These are phyloP conservation scores for Wickerhamomyces chambardii DNA, from an alignment of 805 yeast genomes.

Conservation along the genomic window DNA sequence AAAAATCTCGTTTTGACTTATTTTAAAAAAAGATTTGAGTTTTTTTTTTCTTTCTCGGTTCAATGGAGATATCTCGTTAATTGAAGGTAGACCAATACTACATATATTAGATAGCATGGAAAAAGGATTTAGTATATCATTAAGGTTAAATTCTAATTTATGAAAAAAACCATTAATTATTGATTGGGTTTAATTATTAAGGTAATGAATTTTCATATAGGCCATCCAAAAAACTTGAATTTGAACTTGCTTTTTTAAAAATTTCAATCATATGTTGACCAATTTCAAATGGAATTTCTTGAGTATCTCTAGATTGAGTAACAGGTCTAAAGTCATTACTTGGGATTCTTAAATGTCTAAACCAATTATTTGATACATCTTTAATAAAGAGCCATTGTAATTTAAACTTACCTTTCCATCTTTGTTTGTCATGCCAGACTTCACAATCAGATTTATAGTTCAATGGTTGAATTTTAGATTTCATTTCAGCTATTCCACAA, in stretches of 20 bases:
- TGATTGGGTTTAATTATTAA: too few species aligned
- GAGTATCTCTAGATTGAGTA: constrained; percentile 54
- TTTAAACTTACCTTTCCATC: constrained; percentile 44
- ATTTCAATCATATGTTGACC: constrained; percentile 39
- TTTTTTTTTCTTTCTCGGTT: too few species aligned
- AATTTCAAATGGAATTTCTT: constrained; percentile 40
- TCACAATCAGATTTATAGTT: constrained; percentile 23
- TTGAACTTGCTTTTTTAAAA: constrained; percentile 19
- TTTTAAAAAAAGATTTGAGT: too few species aligned
- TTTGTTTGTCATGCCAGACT: constrained; percentile 36
- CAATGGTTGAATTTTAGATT: constrained; percentile 22
- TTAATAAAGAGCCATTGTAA: constrained; percentile 44
- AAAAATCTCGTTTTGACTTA: too few species aligned
- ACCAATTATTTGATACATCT: constrained; percentile 38
- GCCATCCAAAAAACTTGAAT: constrained; percentile 8
- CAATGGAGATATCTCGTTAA: too few species aligned
- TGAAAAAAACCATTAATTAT: too few species aligned
- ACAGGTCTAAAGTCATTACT: constrained; percentile 41
- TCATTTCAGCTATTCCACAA: constrained; percentile 53
- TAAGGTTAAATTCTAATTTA: too few species aligned
- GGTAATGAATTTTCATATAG: too few species aligned
- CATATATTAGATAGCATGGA: too few species aligned
- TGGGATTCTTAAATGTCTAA: constrained; percentile 35
- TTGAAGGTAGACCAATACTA: too few species aligned
- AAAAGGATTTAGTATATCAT: too few species aligned